Base-by-base conservation (phyloP, 2,329 filamentous ascomycete genomes). In the Colletotrichum musicola region DNA sequence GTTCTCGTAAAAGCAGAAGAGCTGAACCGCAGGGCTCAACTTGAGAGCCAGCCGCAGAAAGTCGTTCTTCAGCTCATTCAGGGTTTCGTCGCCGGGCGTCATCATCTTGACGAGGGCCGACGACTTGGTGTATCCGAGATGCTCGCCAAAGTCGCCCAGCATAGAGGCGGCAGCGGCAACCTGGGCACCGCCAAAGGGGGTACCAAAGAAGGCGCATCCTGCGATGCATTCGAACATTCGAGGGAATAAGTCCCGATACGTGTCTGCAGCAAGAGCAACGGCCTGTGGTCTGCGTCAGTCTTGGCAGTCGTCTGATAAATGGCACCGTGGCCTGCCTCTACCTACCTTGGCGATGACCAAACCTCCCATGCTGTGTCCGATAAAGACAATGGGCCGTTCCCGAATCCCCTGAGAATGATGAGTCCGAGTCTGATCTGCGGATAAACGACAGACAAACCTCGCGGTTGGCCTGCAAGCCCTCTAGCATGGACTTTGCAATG, bases 311-410 rank as follows among this genome's bases (percentile, higher is more conserved):
- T 42, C 40, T 42, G 40, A 7, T 42, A 6, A 1, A 10, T 22
- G 10, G 12, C 6, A 20, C 12, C 9, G 10, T 35, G 10, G 30
- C 30, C 30, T 35, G 20, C 13, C 79, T 25, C 22, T 63, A n/a
- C n/a, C n/a, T 14, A 79, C 81, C 71, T 83, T 83, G 12, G 81
- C 80, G 38, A 83, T 76, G 1, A 83, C 81, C 6, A 83, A 73
- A 6, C 81, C 81, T 9, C 81, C 81, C 81, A 83, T 83, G 20
- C 80, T 81, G 44, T 83, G 81, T 0, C 80, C 81, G 14, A 83
- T 79, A 42, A 83, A 81, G 0, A 82, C 77, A 10, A 83, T 80
- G 1, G 82, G 81, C 2, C 80, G 75, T 30, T 76, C 16, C 18
- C 66, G 50, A 20, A 69, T 66, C 20, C 55, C 42, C 66, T 69